Evolutionary conservation across 306 rosid genomes (phyloP).

Genomic region (Trichosanthes cucumerina): DNA sequence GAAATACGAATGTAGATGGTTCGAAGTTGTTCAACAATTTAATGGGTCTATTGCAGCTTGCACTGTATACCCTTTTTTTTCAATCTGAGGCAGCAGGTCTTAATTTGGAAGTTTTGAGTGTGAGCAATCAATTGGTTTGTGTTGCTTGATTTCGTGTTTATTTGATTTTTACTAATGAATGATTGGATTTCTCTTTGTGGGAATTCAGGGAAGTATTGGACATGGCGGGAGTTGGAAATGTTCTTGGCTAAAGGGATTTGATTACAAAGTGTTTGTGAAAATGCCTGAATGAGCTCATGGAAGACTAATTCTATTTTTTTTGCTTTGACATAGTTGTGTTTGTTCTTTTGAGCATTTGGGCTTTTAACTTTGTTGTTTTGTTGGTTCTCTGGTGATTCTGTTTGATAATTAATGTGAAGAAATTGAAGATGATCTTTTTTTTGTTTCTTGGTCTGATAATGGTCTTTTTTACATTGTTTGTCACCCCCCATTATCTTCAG

Average conservation of each 20-base stretch:
- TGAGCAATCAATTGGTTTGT: neutral
- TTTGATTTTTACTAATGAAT: neutral
- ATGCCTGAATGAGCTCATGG: neutral
- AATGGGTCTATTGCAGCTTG: neutral
- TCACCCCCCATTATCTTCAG: constrained; percentile 31
- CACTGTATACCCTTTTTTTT: neutral
- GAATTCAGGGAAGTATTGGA: neutral
- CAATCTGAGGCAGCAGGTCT: neutral
- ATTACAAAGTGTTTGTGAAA: neutral
- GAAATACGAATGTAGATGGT: neutral
- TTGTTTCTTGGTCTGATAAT: neutral
- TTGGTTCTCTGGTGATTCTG: neutral
- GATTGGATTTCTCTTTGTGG: neutral
- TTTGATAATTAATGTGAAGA: neutral
- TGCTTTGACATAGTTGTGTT: neutral
- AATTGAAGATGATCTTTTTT: neutral
- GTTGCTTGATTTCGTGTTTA: neutral
- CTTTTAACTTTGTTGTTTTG: neutral
- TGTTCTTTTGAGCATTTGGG: neutral
- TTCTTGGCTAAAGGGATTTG: neutral
- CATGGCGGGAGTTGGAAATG: neutral
- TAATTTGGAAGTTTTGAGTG: neutral
- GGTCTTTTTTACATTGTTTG: constrained; percentile 4
- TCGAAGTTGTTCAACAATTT: neutral
- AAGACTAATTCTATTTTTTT: too few relatives aligned